Percentiles rank a stretch among this genome's conserved stretches.
Conservation (phyloP, 2,329 filamentous ascomycete species). For the Biscogniauxia sp. region DNA sequence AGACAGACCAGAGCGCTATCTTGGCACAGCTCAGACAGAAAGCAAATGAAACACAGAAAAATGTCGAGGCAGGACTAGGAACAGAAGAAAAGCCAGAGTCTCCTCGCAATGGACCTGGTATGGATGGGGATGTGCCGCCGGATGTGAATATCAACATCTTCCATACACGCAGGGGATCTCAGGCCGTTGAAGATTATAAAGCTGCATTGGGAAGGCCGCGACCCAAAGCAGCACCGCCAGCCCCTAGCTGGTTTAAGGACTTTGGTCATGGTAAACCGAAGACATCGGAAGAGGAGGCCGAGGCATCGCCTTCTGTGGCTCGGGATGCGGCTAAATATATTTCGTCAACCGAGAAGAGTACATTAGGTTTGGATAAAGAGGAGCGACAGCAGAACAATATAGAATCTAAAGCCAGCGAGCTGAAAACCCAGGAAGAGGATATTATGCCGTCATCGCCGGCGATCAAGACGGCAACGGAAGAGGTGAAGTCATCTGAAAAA, state of each 20-base stretch:
- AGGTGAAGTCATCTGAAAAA: not conserved
- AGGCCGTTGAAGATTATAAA: slow-evolving; percentile 38
- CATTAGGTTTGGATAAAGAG: slow-evolving; percentile 13
- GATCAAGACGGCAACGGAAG: not conserved
- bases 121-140: slow-evolving; percentile 35
- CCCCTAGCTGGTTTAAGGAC: slow-evolving; percentile 35
- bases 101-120: not conserved
- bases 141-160: slow-evolving; percentile 49
- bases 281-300: slow-evolving; percentile 9
- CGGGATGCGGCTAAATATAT: slow-evolving; percentile 7
- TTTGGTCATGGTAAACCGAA: slow-evolving; percentile 29
- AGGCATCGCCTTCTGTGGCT: slow-evolving; percentile 13
- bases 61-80: not conserved
- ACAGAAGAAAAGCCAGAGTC: slow-evolving; percentile 2
- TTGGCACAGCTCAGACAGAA: slow-evolving; percentile 19
- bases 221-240: slow-evolving; percentile 18
- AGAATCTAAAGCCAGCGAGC: not conserved
- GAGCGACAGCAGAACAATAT: not conserved
- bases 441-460: not conserved
- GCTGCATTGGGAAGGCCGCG: slow-evolving; percentile 16
- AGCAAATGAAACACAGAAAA: slow-evolving; percentile 3
- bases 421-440: not conserved
- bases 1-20: slow-evolving; percentile 24
- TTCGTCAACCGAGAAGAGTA: slow-evolving; percentile 20
- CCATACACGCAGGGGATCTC: slow-evolving; percentile 44